A percentile compares a stretch with the other conserved stretches of the same genome.
Conservation (phyloP, 257 asterid genomes). For the Petrea volubilis region DNA sequence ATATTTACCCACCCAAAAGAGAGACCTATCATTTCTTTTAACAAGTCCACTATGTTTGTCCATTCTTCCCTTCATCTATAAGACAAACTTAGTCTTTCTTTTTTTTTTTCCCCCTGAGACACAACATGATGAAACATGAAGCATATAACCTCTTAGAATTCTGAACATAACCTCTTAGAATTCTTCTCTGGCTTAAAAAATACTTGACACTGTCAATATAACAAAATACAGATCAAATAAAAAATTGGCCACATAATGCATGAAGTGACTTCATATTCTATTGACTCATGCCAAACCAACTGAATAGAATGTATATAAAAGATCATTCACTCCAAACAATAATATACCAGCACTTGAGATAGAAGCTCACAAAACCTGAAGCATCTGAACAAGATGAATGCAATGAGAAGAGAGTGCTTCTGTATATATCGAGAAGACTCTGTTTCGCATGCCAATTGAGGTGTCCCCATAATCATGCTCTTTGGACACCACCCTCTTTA, state of each 20-base stretch:
- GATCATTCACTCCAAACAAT: slow-evolving; percentile 26
- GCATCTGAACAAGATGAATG: slow-evolving; percentile 74
- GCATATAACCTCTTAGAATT: neutral
- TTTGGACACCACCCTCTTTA: slow-evolving; percentile 56
- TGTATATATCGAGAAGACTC: slow-evolving; percentile 58
- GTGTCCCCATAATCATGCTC: slow-evolving; percentile 63
- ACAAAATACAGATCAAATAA: slow-evolving; percentile 1
- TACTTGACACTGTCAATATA: slow-evolving; percentile 10
- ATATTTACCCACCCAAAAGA: neutral
- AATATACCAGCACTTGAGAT: slow-evolving; percentile 28
- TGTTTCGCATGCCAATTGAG: slow-evolving; percentile 55
- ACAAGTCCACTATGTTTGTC: neutral
- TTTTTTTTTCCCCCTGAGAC: too few species aligned
- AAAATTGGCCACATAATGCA: neutral
- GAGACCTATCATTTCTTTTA: neutral
- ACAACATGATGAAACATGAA: neutral
- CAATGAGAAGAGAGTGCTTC: slow-evolving; percentile 85
- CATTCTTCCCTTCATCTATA: slow-evolving; percentile 1
- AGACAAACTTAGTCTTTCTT: neutral
- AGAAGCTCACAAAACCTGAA: slow-evolving; percentile 74
- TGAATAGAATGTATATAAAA: slow-evolving; percentile 12
- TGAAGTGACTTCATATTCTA: slow-evolving; percentile 15
- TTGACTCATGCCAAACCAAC: slow-evolving; percentile 18
- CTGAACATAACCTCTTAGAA: neutral
- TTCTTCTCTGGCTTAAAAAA: neutral